A percentile compares a stretch with the other conserved stretches of the same genome.
These are phyloP conservation scores for Lepiota subincarnata DNA, from an alignment of 768 basidiomycete species.

Conservation along the genomic window DNA sequence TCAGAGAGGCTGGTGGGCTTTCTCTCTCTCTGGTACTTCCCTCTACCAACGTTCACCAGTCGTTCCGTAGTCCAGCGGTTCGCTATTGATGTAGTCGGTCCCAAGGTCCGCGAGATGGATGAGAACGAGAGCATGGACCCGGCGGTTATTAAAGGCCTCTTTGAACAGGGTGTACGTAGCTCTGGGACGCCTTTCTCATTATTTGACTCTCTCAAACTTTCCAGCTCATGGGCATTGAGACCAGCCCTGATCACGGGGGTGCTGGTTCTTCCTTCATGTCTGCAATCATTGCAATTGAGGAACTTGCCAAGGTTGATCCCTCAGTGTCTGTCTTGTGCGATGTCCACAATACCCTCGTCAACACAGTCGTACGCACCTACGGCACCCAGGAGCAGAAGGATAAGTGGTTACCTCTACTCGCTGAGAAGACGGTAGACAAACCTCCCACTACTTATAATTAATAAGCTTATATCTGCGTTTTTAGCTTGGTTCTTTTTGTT, in stretches of 20 bases:
- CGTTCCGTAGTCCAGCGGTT: slow-evolving; percentile 72
- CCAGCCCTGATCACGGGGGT: slow-evolving; percentile 76
- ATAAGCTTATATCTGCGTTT: background rate
- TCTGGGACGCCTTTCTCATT: background rate
- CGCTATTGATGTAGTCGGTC: slow-evolving; percentile 82
- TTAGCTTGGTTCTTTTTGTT: slow-evolving; percentile 92
- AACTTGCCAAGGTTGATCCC: slow-evolving; percentile 94
- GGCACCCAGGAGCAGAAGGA: slow-evolving; percentile 82
- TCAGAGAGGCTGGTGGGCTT: slow-evolving; percentile 79
- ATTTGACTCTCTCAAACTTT: background rate
- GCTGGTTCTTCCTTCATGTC: slow-evolving; percentile 90
- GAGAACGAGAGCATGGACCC: slow-evolving; percentile 96
- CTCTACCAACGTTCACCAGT: slow-evolving; percentile 5
- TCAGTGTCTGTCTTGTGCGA: slow-evolving; percentile 96
- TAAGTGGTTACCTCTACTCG: slow-evolving; percentile 82
- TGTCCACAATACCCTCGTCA: slow-evolving; percentile 98
- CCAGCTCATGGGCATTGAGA: slow-evolving; percentile 98
- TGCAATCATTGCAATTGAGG: slow-evolving; percentile 95
- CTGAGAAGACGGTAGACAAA: slow-evolving; percentile 62
- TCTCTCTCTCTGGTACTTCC: background rate
- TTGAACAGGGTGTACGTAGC: slow-evolving; percentile 84
- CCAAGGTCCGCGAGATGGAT: slow-evolving; percentile 96
- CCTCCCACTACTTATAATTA: background rate
- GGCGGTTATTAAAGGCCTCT: slow-evolving; percentile 77
- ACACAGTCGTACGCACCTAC: slow-evolving; percentile 88